Base-by-base conservation (phyloP, 306 rosid genomes). In the Chamaecrista fasciculata region DNA sequence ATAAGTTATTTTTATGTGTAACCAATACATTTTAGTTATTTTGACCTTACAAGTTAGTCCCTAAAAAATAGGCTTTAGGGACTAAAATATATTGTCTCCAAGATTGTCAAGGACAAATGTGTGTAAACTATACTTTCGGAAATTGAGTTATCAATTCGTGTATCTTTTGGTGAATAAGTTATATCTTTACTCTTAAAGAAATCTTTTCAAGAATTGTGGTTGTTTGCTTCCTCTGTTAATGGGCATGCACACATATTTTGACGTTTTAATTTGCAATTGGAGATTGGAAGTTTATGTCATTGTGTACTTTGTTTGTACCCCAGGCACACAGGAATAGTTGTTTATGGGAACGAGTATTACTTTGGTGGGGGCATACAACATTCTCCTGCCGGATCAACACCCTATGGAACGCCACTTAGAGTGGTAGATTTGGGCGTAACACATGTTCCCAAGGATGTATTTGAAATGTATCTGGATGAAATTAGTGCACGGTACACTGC, bases 301-400 rank as follows among this genome's bases (percentile, higher is more conserved):
- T 63, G 42, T 55, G 39, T 33, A 2, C 11, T 29, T 0, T 55
- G 4, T 74, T 43, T 70, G 67, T 59, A 23, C 55, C 1, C 15
- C 78, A 94, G 99, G 99, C 99, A 94, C 66, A 94, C 99, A 0
- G 99, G 99, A 78, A 48, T 94, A 4, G 96, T 84, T 33, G 97
- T 95, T 62, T 95, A 89, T 78, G 96, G 92, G 20, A 81, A 81
- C 4, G 99, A 91, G 83, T 95, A 95, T 37, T 95, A 73, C 81
- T 95, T 91, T 83, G 99, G 99, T 37, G 99, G 96, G 21, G 97
- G 99, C 62, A 86, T 95, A 40, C 99, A 95, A 33, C 92, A 84
- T 29, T 74, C 67, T 64, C 72, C 83, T 10, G 88, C 92, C 34
- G 97, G 96, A 76, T 70, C 80, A 23, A 87, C 97, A 31, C 96